Conservation (phyloP, 768 basidiomycete genomes). For the Rhizopogon vinicolor region DNA sequence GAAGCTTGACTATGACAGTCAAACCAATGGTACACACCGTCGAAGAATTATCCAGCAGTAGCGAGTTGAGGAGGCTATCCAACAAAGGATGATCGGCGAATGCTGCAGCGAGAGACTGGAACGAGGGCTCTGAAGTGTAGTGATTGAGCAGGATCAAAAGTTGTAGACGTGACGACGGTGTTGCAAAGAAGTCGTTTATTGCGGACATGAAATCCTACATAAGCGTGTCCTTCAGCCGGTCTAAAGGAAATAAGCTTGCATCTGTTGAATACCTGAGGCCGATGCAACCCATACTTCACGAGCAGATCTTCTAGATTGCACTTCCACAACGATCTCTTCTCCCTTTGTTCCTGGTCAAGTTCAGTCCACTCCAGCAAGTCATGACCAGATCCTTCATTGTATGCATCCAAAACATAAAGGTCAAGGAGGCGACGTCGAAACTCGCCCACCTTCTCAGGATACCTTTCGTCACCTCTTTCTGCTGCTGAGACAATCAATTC, state of each 20-base stretch:
- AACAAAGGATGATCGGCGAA: conserved; percentile 62
- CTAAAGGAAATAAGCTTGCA: conserved; percentile 3
- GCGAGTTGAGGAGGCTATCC: conserved; percentile 57
- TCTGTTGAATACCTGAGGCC: conserved; percentile 48
- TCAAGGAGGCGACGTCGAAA: conserved; percentile 71
- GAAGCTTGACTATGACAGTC: conserved; percentile 59
- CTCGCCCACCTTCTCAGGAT: conserved; percentile 49
- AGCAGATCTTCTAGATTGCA: conserved; percentile 73
- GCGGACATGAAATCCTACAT: conserved; percentile 66
- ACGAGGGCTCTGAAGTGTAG: conserved; percentile 52
- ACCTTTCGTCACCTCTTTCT: conserved; percentile 37
- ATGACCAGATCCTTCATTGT: conserved; percentile 67
- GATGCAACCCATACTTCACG: conserved; percentile 55
- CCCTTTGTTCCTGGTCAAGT: conserved; percentile 57
- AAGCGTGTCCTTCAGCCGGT: conserved; percentile 3
- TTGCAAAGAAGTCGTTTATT: conserved; percentile 56
- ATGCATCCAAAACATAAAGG: conserved; percentile 72
- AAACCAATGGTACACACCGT: conserved; percentile 63
- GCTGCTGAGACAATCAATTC: conserved; percentile 66
- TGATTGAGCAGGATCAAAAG: conserved; percentile 61
- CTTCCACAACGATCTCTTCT: conserved; percentile 66
- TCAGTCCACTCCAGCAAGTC: conserved; percentile 75
- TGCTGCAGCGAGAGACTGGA: conserved; percentile 42
- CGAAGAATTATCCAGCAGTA: conserved; percentile 72
- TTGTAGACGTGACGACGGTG: conserved; percentile 62